Evolutionary conservation across 179 eudicot genomes (phyloP), one percentile per base, ranked within the genome.

Genomic region (Spinacia oleracea): DNA sequence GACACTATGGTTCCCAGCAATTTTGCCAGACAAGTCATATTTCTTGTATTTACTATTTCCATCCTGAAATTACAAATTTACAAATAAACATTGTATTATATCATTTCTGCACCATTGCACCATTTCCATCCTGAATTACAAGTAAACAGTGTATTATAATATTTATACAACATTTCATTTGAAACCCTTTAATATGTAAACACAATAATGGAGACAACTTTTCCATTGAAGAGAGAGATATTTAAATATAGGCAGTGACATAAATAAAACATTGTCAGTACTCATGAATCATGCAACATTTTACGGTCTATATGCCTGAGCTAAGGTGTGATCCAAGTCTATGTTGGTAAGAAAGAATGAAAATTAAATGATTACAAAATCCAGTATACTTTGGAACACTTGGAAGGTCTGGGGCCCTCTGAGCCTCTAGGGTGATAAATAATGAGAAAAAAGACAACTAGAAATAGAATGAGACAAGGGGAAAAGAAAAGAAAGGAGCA

Each of bases 61-160:
- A 87, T 87, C 82, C 89, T 87, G 82, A 77, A 79, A 78, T 67
- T 51, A 73, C 35, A 86, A 23, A 62, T 23, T 67, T 51, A 73
- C 35, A 86, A 23, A 62, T 23, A 27, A 68, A 38, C 20, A 55
- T 35, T 27, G 66, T 67, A 38, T 40, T 18, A 18, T 53, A 18
- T 29, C 55, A 67, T n/a, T 56, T 31, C 16, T 45, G 18, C 58
- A 45, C 31, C 48, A 31, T n/a, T 20, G 65, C 56, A 6, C 40
- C 69, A 73, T 84, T 63, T 87, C 87, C 89, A 87, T 87, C 81
- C 89, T 87, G 82, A 77, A 79, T 66, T 51, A 73, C 35, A 86
- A 23, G 68, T 23, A 27, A 68, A 38, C 12, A 55, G 21, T 35
- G 66, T 67, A 38, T 31, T 18, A 60, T 43, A 45, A n/a, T 45